Conservation (phyloP, 2,329 filamentous ascomycete genomes). For the Aspergillus sp. region DNA sequence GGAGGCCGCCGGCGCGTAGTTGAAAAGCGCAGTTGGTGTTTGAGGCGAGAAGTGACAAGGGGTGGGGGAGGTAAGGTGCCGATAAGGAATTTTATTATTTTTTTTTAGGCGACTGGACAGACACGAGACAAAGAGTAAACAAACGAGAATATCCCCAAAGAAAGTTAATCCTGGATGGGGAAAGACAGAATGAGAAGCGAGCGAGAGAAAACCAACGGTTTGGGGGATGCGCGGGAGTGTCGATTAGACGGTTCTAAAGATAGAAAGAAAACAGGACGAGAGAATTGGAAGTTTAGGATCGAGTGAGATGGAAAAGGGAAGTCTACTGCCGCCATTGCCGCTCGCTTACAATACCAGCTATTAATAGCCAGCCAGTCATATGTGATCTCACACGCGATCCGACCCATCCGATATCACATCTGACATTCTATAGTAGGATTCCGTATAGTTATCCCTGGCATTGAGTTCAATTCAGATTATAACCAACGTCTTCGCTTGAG, state of each 20-base stretch:
- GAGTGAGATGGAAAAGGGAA: neutral
- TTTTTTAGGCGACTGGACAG: no score
- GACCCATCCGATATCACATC: neutral
- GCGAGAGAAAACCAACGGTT: slow-evolving; percentile 1
- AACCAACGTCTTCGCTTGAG: no score
- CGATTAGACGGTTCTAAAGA: slow-evolving; percentile 28
- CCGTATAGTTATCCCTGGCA: no score
- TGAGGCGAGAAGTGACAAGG: neutral
- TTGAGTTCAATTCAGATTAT: no score
- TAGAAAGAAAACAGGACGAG: slow-evolving; percentile 12
- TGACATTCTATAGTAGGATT: no score
- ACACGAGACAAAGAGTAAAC: neutral
- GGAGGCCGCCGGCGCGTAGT: neutral
- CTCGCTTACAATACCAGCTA: neutral
- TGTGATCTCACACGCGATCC: neutral
- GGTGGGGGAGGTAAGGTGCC: neutral
- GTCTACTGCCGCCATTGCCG: no score
- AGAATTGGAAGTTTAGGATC: neutral
- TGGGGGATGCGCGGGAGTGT: slow-evolving; percentile 14
- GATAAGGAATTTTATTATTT: neutral
- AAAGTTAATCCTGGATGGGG: slow-evolving; percentile 1
- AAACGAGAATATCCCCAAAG: neutral
- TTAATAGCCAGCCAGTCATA: neutral
- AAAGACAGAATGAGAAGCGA: slow-evolving; percentile 1
- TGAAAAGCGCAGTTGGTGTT: neutral